Base-by-base conservation (phyloP, 768 basidiomycete genomes). In the Termitomyces heimii region DNA sequence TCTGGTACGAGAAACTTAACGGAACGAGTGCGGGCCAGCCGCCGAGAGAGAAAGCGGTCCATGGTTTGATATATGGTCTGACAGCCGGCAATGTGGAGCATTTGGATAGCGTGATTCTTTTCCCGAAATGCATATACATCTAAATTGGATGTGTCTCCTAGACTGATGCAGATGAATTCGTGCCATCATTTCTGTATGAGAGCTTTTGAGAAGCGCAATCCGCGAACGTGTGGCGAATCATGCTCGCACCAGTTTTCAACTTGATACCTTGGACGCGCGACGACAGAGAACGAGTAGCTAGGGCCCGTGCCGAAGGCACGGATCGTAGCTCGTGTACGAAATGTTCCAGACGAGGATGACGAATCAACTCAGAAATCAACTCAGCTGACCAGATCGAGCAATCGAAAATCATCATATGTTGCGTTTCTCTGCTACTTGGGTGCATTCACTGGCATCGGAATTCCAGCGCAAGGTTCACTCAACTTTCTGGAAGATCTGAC, bases 381-480 rank as follows among this genome's bases (percentile, higher is more conserved):
- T 57, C 48, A 85, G 83, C 77, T 84, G 79, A 28, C 85, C 84
- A 61, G 85, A 82, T 18, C 81, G 75, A 54, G 82, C 82, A 43
- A 86, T 75, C 0, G 83, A 84, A 60, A 53, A 44, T 48, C 54
- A 43, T 20, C 29, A 28, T 14, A 28, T 26, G 51, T 43, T 53
- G 42, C 28, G 48, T 28, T 42, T 47, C 49, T 10, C 50, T 14
- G 48, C 35, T 9, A 42, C 16, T 54, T 47, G 50, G 46, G 29
- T 47, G 5, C 14, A 43, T 49, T 40, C 57, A 42, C 32, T 54
- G 31, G 34, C 44, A 43, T 53, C 22, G 12, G 37, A 22, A 37
- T 55, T 55, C 24, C 51, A 53, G 61, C 56, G 35, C 62, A 59
- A 57, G 57, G 59, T 40, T 63, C 64, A 34, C 47, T 58, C 61